These are phyloP conservation scores for Marchantia paleacea DNA, from an alignment of 225 moss, liverwort and hornwort genomes.

Conservation along the genomic window DNA sequence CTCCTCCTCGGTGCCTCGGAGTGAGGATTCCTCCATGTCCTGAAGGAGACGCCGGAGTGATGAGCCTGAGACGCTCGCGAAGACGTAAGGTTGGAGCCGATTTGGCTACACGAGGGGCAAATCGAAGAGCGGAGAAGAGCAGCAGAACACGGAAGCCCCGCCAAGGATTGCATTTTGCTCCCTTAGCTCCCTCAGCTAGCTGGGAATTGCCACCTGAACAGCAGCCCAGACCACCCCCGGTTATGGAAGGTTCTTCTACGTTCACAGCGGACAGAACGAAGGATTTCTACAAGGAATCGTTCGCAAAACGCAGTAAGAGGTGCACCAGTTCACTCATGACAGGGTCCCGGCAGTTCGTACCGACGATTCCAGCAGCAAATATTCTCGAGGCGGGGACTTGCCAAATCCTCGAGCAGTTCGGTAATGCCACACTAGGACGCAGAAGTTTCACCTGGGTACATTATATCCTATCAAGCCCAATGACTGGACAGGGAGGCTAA, in stretches of 20 bases:
- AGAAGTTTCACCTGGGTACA: too few species aligned
- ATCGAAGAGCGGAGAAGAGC: background rate
- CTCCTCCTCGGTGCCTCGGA: background rate
- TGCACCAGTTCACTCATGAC: too few species aligned
- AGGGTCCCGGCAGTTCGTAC: too few species aligned
- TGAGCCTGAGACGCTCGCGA: background rate
- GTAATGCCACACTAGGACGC: too few species aligned
- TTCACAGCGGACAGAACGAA: background rate
- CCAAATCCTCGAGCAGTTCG: too few species aligned
- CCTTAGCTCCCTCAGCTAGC: background rate
- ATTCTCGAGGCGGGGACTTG: too few species aligned
- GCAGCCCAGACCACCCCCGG: background rate
- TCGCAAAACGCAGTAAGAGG: background rate
- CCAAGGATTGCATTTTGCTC: slow-evolving; percentile 1
- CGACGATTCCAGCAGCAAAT: too few species aligned
- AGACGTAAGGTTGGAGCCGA: background rate
- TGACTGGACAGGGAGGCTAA: background rate
- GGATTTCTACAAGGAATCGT: background rate
- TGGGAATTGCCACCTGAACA: background rate
- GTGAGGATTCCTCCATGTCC: background rate
- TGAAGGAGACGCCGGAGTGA: background rate
- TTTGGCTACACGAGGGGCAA: background rate
- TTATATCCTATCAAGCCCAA: background rate
- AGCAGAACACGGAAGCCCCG: background rate
- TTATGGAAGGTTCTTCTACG: background rate